Evolutionary conservation across 306 rosid species (phyloP).

Genomic region (Acmispon strigosus): DNA sequence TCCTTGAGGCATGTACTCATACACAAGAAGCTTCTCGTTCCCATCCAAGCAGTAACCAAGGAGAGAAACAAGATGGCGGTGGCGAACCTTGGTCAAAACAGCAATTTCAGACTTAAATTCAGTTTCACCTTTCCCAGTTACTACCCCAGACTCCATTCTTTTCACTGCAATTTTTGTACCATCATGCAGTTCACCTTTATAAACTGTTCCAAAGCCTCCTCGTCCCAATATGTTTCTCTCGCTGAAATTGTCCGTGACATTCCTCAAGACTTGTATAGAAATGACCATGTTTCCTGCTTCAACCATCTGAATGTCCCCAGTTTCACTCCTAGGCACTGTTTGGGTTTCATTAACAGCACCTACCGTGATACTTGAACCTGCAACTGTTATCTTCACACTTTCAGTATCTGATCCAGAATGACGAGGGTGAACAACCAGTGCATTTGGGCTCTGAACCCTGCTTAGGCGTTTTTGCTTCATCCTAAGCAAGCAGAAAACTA

Average conservation of each 20-base stretch:
- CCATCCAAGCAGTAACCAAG: conserved; percentile 87
- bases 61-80: conserved; percentile 77
- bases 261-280: conserved; percentile 75
- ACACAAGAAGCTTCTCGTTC: conserved; percentile 69
- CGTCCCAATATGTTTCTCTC: conserved; percentile 64
- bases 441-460: conserved; percentile 77
- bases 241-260: conserved; percentile 65
- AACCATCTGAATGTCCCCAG: conserved; percentile 63
- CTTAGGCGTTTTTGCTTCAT: conserved; percentile 55
- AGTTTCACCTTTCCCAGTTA: conserved; percentile 54
- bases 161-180: conserved; percentile 85
- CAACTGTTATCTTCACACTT: conserved; percentile 71
- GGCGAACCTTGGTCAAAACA: conserved; percentile 74
- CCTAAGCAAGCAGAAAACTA: conserved; percentile 48
- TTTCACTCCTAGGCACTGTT: conserved; percentile 37
- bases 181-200: conserved; percentile 74
- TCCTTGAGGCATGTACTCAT: conserved; percentile 88
- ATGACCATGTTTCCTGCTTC: conserved; percentile 83
- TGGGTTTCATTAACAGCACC: conserved; percentile 52
- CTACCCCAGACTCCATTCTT: conserved; percentile 75
- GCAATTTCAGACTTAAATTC: conserved; percentile 78
- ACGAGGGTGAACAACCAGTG: conserved; percentile 53
- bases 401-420: conserved; percentile 73
- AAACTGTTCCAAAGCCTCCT: conserved; percentile 85
- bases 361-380: conserved; percentile 66